These are phyloP conservation scores for Alternaria alternata DNA, from an alignment of 2,329 filamentous ascomycete species.

Conservation along the genomic window DNA sequence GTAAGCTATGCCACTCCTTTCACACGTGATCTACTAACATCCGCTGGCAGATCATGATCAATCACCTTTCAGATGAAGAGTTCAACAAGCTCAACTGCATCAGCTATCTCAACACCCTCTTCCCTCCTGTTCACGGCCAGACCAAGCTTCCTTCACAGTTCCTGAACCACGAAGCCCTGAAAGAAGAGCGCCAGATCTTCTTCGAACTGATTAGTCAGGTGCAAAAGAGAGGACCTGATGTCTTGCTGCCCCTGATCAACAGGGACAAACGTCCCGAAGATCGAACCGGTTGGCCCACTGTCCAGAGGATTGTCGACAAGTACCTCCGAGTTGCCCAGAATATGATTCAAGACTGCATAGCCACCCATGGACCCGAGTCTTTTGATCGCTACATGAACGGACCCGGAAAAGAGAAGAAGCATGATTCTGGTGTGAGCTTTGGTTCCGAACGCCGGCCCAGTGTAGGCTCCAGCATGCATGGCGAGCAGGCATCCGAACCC, in stretches of 20 bases:
- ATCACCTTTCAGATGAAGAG: conserved; percentile 68
- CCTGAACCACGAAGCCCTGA: conserved; percentile 61
- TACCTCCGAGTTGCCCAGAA: conserved; percentile 67
- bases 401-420: conserved; percentile 61
- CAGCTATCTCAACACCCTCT: conserved; percentile 73
- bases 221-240: conserved; percentile 62
- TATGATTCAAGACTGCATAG: conserved; percentile 67
- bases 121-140: conserved; percentile 61
- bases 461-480: conserved; percentile 35
- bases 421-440: conserved; percentile 71
- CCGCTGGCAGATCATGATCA: conserved; percentile 64
- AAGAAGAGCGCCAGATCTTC: conserved; percentile 66
- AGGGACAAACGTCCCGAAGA: conserved; percentile 62
- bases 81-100: conserved; percentile 72
- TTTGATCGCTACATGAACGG: conserved; percentile 44
- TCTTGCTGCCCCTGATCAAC: conserved; percentile 63
- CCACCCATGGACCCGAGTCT: conserved; percentile 52
- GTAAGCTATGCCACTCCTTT: conserved; percentile 51
- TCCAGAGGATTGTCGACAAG: conserved; percentile 61
- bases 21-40: conserved; percentile 12
- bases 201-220: conserved; percentile 69
- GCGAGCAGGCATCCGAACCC: conserved; percentile 34
- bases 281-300: conserved; percentile 63
- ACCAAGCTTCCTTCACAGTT: conserved; percentile 58
- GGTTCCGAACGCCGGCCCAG: conserved; percentile 49